Base-by-base conservation (phyloP, 176 grass and related monocot genomes). In the Aegilops speltoides region DNA sequence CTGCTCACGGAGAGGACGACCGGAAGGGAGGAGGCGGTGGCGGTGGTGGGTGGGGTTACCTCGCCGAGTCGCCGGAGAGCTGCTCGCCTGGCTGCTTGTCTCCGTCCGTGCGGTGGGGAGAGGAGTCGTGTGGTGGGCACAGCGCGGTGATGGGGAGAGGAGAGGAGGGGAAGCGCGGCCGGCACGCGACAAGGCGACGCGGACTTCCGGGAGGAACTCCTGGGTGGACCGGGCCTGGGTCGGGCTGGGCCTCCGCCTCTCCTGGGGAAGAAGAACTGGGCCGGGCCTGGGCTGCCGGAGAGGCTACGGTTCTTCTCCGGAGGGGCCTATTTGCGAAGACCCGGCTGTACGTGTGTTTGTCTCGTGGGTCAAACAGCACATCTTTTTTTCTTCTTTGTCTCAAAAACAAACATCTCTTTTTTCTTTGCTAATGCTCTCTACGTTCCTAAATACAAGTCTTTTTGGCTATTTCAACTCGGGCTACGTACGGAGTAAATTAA, bases 121-220 rank as follows among this genome's bases (percentile, higher is more conserved):
- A 59, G 50, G 76, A 61, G 45, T 54, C 45, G 79, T 52, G 64
- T 82, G 64, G 79, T 8, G 26, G 64, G 79, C 64, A 64, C 77
- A 41, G 59, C 78, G 7, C 80, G 79, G 64, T 8, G 29, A 8
- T 10, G 43, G 40, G 23, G 77, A 56, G 52, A 20, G 52, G 48
- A 54, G 10, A 1, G 25, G 5, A 33, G 19, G 4, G 77, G n/a
- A 25, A 28, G 59, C 60, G 26, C 63, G 64, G 79, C 64, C 64
- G 79, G 64, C 79, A 82, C 79, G 43, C 79, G 64, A 68, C 79
- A 68, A 66, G 64, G 26, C 41, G 41, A 50, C 6, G 12, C 19
- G 36, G 59, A 28, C 60, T 41, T 79, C 38, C 73, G 46, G 60
- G 60, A 4, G 73, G 46, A 28, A 20, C 73, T 3, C 28, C 6